Evolutionary conservation across 768 basidiomycete species (phyloP).

Genomic region (Chlorophyllum brunneum): DNA sequence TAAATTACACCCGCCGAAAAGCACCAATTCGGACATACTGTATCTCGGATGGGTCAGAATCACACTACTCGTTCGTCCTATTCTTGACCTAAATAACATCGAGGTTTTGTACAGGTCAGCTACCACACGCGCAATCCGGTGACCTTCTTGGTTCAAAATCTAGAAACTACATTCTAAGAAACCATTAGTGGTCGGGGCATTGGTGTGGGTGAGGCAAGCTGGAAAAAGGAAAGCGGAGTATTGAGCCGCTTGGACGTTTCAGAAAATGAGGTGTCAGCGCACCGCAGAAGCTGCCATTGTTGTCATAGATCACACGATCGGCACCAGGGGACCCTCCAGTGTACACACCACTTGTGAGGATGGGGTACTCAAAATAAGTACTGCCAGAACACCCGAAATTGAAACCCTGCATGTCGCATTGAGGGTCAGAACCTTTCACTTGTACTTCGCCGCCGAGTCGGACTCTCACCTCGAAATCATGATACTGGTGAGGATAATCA

Average conservation of each 20-base stretch:
- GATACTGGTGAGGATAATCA: constrained; percentile 23
- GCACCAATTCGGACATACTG: too few species aligned
- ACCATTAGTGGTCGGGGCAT: constrained; percentile 21
- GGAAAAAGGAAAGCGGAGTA: neutral
- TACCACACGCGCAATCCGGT: too few species aligned
- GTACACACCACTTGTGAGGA: constrained; percentile 19
- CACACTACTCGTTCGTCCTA: too few species aligned
- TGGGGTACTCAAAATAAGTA: constrained; percentile 25
- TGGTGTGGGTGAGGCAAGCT: constrained; percentile 28
- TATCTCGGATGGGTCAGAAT: too few species aligned
- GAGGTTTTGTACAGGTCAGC: too few species aligned
- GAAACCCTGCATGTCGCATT: constrained; percentile 18
- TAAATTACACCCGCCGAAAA: too few species aligned
- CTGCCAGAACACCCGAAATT: constrained; percentile 20
- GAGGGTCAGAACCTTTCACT: neutral
- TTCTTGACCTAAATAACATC: too few species aligned
- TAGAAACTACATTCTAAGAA: constrained; percentile 21
- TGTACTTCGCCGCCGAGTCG: neutral
- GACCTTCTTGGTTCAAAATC: neutral
- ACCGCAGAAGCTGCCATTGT: constrained; percentile 23
- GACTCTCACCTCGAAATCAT: constrained; percentile 22
- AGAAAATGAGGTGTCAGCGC: neutral
- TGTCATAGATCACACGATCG: constrained; percentile 28
- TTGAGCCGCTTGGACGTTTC: neutral
- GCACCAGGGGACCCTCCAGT: constrained; percentile 24